phyloP scores from a whole-genome alignment of 176 grass and related monocot species.

The Themeda triandra region DNA sequence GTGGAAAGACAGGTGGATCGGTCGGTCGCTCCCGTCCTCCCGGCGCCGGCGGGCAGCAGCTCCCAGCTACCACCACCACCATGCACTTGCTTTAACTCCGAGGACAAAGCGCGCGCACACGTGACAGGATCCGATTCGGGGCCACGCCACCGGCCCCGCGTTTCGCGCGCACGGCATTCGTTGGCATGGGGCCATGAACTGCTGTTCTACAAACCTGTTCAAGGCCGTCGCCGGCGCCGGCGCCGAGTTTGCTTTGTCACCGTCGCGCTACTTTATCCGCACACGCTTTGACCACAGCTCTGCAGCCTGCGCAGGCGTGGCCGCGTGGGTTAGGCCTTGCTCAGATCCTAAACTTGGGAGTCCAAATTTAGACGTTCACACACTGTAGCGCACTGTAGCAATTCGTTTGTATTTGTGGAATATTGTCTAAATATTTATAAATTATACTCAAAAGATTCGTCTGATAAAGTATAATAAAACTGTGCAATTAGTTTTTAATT shows the following conservation, averaged over 20 bases:
- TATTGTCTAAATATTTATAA: too few relatives aligned
- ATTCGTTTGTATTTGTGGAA: too few relatives aligned
- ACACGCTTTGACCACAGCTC: neutral
- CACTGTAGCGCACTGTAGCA: too few relatives aligned
- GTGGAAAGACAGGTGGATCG: slow-evolving; percentile 15
- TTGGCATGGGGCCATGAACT: neutral
- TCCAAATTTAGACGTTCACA: too few relatives aligned
- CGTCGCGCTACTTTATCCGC: neutral
- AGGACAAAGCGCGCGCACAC: neutral
- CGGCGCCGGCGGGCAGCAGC: neutral
- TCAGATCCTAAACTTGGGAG: too few relatives aligned
- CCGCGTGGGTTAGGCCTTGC: too few relatives aligned
- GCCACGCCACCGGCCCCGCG: neutral
- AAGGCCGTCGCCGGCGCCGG: neutral
- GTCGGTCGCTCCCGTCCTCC: too few relatives aligned
- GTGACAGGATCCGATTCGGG: slow-evolving; percentile 21
- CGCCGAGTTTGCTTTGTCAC: neutral
- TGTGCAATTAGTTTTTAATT: too few relatives aligned
- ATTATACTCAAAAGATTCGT: too few relatives aligned
- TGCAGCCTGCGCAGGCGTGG: neutral
- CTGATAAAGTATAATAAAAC: too few relatives aligned
- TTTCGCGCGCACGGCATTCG: neutral
- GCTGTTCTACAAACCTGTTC: neutral
- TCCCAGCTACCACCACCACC: neutral
- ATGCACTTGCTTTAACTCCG: neutral